phyloP scores from a whole-genome alignment of 805 yeast genomes.

The Wickerhamiella alocasiicola region DNA sequence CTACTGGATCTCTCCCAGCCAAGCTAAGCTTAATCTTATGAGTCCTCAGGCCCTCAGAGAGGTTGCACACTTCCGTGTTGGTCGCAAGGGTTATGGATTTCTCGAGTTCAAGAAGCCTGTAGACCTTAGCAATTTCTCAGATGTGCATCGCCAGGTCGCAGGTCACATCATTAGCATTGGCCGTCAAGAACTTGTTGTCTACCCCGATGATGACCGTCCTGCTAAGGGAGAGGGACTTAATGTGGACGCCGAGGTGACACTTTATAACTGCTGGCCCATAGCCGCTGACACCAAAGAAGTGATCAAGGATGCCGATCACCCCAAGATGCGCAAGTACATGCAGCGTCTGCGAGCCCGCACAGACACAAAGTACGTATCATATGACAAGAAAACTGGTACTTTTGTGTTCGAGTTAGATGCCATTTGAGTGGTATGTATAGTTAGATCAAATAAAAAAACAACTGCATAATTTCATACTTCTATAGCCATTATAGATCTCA shows the following conservation, averaged over 20 bases:
- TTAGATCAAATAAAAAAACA: too few relatives aligned
- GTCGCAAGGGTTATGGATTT: constrained; percentile 65
- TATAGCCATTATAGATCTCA: too few relatives aligned
- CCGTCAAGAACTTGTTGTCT: constrained; percentile 49
- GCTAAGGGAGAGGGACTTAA: constrained; percentile 73
- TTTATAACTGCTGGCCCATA: constrained; percentile 74
- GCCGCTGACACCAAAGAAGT: constrained; percentile 58
- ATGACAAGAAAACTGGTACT: constrained; percentile 52
- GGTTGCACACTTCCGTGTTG: constrained; percentile 57
- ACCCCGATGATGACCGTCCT: constrained; percentile 59
- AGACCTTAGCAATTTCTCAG: constrained; percentile 58
- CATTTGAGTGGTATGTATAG: too few relatives aligned
- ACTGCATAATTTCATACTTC: too few relatives aligned
- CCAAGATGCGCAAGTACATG: constrained; percentile 52
- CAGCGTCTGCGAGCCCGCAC: constrained; percentile 43
- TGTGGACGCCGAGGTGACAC: constrained; percentile 55
- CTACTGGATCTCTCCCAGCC: constrained; percentile 77
- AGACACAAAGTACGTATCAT: constrained; percentile 54
- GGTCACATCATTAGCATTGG: constrained; percentile 54
- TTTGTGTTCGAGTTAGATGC: constrained; percentile 28
- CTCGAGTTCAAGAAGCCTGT: constrained; percentile 71
- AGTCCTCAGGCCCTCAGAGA: constrained; percentile 50
- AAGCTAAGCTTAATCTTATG: constrained; percentile 46
- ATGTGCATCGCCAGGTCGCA: constrained; percentile 44
- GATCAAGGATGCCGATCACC: constrained; percentile 66